Evolutionary conservation across 805 yeast species (phyloP), one percentile per base, ranked within the genome.

Genomic region (Lipomyces yamanashiensis): DNA sequence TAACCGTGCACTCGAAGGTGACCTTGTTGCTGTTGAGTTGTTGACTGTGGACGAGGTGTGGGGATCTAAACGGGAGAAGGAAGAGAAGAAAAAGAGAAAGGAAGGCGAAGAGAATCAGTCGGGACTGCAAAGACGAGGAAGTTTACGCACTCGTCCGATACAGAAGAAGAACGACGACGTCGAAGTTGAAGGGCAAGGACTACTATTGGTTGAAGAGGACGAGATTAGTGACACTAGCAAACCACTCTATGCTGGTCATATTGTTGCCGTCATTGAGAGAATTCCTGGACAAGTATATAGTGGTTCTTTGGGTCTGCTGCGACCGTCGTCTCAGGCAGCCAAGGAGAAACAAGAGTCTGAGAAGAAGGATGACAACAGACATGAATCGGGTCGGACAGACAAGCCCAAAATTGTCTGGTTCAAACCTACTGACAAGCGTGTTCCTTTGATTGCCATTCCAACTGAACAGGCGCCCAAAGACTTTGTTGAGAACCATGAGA

Each of bases 381-480:
- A 64, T 49, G 71, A 67, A 47, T 70, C 66, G 4, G 47, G 54
- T 9, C 63, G 58, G 4, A 56, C 36, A n/a, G 81, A 79, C 58
- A 84, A 85, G 49, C 99, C 99, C 40, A 95, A 95, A 74, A 95
- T 95, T 80, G 98, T 95, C 40, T 95, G 99, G 99, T 95, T 95
- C 76, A 95, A 95, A 75, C 99, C 99, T 44, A 92, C 97, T 0
- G 99, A 95, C 75, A 95, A 95, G 78, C 90, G 96, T 67, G 99
- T 95, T 21, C 99, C 99, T 5, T 81, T 95, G 68, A 92, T 95
- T 79, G 99, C 99, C 15, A 95, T 95, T 68, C 99, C 99, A 45
- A 95, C 98, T 1, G 99, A 95, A 72, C 97, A 95, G 76, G 99
- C 97, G 0, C 99, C 99, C 40, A 85, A 83, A 63, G 98, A 93